These are phyloP conservation scores for Neurospora intermedia DNA, from an alignment of 495 filamentous ascomycete genomes.

Conservation along the genomic window DNA sequence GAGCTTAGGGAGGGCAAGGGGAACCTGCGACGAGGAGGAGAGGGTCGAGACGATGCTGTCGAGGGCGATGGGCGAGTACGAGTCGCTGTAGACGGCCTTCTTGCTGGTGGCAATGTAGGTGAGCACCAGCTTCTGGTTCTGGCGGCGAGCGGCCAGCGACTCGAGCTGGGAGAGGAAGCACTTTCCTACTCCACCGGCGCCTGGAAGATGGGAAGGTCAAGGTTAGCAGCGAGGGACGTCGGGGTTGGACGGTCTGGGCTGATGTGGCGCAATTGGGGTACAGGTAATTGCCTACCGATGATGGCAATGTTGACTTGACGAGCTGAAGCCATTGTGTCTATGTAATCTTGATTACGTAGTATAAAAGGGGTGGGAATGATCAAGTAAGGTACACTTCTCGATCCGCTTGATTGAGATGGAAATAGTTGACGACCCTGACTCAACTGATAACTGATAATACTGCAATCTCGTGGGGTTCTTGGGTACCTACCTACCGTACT, in stretches of 20 bases:
- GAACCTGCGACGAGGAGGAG: constrained; percentile 43
- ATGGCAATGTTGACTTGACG: constrained; percentile 24
- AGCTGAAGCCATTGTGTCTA: constrained; percentile 17
- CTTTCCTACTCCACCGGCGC: constrained; percentile 86
- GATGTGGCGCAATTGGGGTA: neutral
- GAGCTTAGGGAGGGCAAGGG: constrained; percentile 53
- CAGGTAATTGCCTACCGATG: constrained; percentile 14
- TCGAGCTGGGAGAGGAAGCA: constrained; percentile 77
- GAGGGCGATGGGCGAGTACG: constrained; percentile 48
- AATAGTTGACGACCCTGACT: neutral
- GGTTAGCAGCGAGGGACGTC: neutral
- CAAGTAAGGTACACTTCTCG: neutral
- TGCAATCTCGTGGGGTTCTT: neutral
- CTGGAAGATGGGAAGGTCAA: constrained; percentile 34
- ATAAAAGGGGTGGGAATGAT: neutral
- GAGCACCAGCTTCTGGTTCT: constrained; percentile 52
- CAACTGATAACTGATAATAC: neutral
- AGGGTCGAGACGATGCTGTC: constrained; percentile 44
- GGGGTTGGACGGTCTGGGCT: neutral
- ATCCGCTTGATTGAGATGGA: constrained; percentile 2
- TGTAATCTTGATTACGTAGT: neutral
- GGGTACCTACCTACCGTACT: neutral
- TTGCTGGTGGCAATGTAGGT: constrained; percentile 73
- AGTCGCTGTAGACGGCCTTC: constrained; percentile 56
- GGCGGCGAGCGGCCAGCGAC: constrained; percentile 41